Base-by-base conservation (phyloP, 2,329 filamentous ascomycete species). In the Sarocladium brachiariae region DNA sequence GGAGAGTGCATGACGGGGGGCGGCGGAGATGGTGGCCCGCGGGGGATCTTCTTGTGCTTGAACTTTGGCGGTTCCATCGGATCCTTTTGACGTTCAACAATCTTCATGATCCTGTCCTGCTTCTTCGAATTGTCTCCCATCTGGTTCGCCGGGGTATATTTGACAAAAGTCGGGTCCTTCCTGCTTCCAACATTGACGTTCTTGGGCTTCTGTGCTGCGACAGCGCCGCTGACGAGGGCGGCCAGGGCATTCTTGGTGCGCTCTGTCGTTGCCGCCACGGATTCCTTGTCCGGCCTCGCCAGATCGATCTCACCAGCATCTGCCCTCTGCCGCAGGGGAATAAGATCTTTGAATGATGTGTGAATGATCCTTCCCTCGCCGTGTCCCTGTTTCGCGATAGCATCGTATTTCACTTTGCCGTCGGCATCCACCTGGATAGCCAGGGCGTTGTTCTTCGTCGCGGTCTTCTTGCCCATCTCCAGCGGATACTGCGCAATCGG, bases 51-150 rank as follows among this genome's bases (percentile, higher is more conserved):
- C 76, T 97, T 97, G 72, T 96, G 89, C 70, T 97, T 97, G 73
- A 97, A 96, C 63, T 96, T 97, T 2, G 93, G 92, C 1, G 93
- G 93, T 63, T 96, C 92, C 86, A 96, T 87, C 0, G 93, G 93
- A 69, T 99, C 93, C 58, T 86, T 79, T 66, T 97, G 92, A 51
- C 89, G 79, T 67, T 96, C 89, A 33, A 96, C 89, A 69, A 99
- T 97, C 75, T 97, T 97, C 81, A 99, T 95, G 57, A 99, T 96
- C 13, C 93, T 84, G 61, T 97, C 91, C 61, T 90, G 89, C 71
- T 96, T 95, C 67, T 84, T 86, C 34, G 80, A 83, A 65, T 90
- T 76, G 61, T 81, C 89, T 11, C 93, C 93, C 89, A 99, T 96
- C 71, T 99, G 93, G 61, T 93, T 92, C 37, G 91, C 89, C 3